Evolutionary conservation across 495 filamentous ascomycete genomes (phyloP).

Genomic region (Penicillium argentinense): DNA sequence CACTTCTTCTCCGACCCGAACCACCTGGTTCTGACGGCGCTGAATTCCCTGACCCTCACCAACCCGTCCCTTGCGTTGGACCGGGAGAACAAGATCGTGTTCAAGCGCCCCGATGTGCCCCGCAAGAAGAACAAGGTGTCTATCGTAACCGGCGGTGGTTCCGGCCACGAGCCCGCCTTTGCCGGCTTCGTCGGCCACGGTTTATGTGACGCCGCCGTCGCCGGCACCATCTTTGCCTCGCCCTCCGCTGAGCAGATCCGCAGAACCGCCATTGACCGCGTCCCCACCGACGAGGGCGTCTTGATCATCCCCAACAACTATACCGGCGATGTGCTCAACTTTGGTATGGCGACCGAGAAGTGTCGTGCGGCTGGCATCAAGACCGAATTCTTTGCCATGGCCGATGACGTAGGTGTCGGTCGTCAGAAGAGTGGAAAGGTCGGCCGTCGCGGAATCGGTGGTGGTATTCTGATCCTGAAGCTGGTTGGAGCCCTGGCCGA

Average conservation of each 20-base stretch:
- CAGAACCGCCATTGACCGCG: conserved; percentile 67
- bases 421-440: conserved; percentile 82
- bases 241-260: conserved; percentile 87
- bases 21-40: conserved; percentile 73
- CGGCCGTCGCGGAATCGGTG: conserved; percentile 86
- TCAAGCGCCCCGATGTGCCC: conserved; percentile 61
- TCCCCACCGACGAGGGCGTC: conserved; percentile 70
- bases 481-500: conserved; percentile 84
- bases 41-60: conserved; percentile 73
- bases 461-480: conserved; percentile 87
- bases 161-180: conserved; percentile 92
- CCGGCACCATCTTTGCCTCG: conserved; percentile 90
- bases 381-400: conserved; percentile 91
- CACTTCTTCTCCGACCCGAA: conserved; percentile 91
- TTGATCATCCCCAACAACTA: conserved; percentile 69
- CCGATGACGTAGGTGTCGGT: conserved; percentile 94
- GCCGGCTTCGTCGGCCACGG: conserved; percentile 69
- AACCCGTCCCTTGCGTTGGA: conserved; percentile 88
- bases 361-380: conserved; percentile 75
- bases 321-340: conserved; percentile 84
- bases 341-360: conserved; percentile 93
- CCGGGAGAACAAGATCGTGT: conserved; percentile 78
- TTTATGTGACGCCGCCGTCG: conserved; percentile 80
- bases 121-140: conserved; percentile 61
- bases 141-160: conserved; percentile 86